A percentile compares a stretch with the other conserved stretches of the same genome.
Evolutionary conservation across 768 basidiomycete genomes (phyloP).

Genomic region (Boletus coccyginus): DNA sequence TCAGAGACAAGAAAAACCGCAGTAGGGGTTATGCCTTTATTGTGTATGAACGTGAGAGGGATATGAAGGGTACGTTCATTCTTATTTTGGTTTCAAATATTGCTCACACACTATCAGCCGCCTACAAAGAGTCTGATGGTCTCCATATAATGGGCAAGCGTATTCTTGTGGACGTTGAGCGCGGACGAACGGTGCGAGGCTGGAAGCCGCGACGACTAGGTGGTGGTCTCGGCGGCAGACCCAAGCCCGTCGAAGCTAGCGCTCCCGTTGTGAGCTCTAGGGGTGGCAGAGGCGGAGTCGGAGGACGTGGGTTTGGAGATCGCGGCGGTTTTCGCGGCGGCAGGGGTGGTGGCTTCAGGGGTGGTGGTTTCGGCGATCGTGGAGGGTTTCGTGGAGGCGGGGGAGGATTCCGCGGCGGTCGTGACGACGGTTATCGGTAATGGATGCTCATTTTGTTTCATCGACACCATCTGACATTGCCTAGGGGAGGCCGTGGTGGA

Average conservation of each 20-base stretch:
- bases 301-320: conserved; percentile 41
- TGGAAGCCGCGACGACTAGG: conserved; percentile 98
- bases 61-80: conserved; percentile 86
- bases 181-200: conserved; percentile 94
- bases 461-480: conserved; percentile 16
- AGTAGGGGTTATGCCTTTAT: conserved; percentile 94
- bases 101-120: conserved; percentile 48
- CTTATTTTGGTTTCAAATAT: conserved; percentile 8
- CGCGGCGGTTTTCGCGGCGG: conserved; percentile 41
- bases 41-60: conserved; percentile 95
- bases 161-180: conserved; percentile 96
- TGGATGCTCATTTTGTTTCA: background rate
- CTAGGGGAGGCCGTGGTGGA: conserved; percentile 62
- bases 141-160: conserved; percentile 94
- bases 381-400: conserved; percentile 43
- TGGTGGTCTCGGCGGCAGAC: conserved; percentile 98
- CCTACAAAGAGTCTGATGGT: conserved; percentile 98
- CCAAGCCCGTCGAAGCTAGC: conserved; percentile 64
- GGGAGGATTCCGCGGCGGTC: conserved; percentile 36
- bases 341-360: conserved; percentile 43
- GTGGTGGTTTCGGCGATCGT: conserved; percentile 40
- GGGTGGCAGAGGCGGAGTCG: conserved; percentile 39
- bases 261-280: conserved; percentile 29
- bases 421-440: conserved; percentile 53
- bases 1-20: conserved; percentile 85